phyloP scores from a whole-genome alignment of 805 yeast species.

The Debaryomyces tyrocola region DNA sequence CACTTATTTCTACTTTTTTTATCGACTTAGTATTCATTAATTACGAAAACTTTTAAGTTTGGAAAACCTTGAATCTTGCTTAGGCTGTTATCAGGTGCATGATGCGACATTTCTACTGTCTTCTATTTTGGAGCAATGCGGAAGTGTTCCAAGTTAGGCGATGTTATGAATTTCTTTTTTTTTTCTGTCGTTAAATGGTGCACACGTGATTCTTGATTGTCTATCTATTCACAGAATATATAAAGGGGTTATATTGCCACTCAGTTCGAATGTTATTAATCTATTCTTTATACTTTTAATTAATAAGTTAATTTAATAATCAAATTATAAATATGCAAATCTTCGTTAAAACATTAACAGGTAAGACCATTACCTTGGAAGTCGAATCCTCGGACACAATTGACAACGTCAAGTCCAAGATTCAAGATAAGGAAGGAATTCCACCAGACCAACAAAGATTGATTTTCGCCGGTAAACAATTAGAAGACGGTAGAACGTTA shows the following conservation, averaged over 20 bases:
- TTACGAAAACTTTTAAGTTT: too few species aligned
- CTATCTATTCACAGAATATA: constrained; percentile 8
- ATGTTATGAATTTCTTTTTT: constrained; percentile 8
- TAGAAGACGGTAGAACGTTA: constrained; percentile 98
- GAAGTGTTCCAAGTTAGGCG: background rate
- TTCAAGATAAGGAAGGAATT: constrained; percentile 98
- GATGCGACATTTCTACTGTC: background rate
- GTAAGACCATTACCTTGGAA: constrained; percentile 98
- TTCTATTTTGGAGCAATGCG: background rate
- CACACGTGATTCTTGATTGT: background rate
- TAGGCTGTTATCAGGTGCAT: background rate
- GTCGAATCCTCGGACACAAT: constrained; percentile 98
- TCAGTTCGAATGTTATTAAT: constrained; percentile 3
- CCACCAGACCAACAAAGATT: constrained; percentile 99
- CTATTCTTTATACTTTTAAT: constrained; percentile 1
- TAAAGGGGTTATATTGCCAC: constrained; percentile 20
- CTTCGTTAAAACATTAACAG: constrained; percentile 98
- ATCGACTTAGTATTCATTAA: too few species aligned
- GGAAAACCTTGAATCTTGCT: background rate
- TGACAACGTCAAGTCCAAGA: constrained; percentile 98
- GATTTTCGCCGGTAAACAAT: constrained; percentile 99
- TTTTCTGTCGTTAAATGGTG: constrained; percentile 1
- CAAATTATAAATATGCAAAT: constrained; percentile 77
- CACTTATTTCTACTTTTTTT: too few species aligned
- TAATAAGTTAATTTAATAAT: background rate